These are phyloP conservation scores for Acanthamoeba culbertsoni DNA, from an alignment of 208 protist genomes.

Conservation along the genomic window DNA sequence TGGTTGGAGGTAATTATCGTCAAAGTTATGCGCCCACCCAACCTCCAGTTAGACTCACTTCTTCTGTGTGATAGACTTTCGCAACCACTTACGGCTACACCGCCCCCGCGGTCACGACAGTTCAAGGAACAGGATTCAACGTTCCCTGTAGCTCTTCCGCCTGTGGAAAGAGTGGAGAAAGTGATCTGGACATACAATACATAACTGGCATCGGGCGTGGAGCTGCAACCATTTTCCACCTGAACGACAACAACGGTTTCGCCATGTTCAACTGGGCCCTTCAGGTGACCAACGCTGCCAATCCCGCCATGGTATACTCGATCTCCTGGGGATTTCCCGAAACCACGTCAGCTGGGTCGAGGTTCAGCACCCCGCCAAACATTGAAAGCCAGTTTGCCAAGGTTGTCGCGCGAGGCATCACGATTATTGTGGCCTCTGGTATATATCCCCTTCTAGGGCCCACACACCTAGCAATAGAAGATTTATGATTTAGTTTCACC, in stretches of 20 bases:
- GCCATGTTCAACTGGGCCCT: background rate
- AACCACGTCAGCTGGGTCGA: background rate
- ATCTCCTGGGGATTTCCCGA: background rate
- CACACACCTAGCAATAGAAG: background rate
- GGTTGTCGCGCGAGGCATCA: background rate
- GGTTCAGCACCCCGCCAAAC: background rate
- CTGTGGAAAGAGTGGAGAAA: background rate
- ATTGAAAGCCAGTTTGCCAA: background rate
- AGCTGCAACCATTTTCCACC: background rate
- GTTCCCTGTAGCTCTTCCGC: background rate
- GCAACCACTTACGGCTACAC: background rate
- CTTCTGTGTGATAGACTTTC: background rate
- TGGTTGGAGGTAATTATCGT: background rate
- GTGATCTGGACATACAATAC: constrained; percentile 2
- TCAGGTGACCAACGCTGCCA: background rate
- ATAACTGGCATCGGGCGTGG: background rate
- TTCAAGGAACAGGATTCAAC: background rate
- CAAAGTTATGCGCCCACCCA: too few species aligned
- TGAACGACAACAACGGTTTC: background rate
- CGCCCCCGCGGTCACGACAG: background rate
- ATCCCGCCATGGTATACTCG: background rate
- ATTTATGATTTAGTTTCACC: background rate
- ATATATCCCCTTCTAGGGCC: background rate
- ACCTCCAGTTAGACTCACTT: background rate
- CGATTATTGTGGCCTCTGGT: background rate